These are phyloP conservation scores for Xylaria hypoxylon DNA, from an alignment of 2,329 filamentous ascomycete species.

Conservation along the genomic window DNA sequence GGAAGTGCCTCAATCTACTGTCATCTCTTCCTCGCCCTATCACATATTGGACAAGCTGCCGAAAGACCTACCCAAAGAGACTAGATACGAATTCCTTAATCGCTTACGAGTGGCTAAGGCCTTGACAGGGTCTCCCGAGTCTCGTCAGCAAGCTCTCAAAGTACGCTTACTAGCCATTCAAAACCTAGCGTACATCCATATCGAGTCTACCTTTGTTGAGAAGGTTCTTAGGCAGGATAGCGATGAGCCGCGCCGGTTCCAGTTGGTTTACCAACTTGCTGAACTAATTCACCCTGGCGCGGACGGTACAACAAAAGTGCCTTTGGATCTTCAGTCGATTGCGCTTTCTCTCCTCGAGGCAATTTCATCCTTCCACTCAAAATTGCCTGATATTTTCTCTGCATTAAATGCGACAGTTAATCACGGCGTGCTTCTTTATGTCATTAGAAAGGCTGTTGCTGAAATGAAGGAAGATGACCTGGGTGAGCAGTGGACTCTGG, in stretches of 20 bases:
- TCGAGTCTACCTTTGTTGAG: conserved; percentile 84
- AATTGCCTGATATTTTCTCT: conserved; percentile 83
- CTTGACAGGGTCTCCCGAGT: conserved; percentile 72
- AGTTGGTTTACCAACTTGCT: conserved; percentile 91
- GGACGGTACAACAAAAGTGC: conserved; percentile 74
- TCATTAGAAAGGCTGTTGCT: conserved; percentile 89
- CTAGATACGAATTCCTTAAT: conserved; percentile 86
- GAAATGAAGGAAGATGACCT: conserved; percentile 74
- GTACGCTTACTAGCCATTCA: conserved; percentile 87
- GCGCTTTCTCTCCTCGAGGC: conserved; percentile 86
- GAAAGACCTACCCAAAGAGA: conserved; percentile 74
- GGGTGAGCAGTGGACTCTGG: conserved; percentile 71
- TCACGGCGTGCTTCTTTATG: conserved; percentile 92
- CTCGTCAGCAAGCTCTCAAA: conserved; percentile 80
- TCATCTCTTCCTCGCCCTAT: conserved; percentile 65
- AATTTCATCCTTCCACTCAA: conserved; percentile 81
- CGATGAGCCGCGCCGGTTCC: conserved; percentile 88
- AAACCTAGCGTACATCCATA: conserved; percentile 90
- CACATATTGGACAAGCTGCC: conserved; percentile 68
- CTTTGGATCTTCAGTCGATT: conserved; percentile 82
- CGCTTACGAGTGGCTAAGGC: conserved; percentile 87
- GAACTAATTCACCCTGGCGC: conserved; percentile 89
- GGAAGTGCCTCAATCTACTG: conserved; percentile 70
- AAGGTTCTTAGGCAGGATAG: conserved; percentile 88
- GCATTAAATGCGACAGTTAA: conserved; percentile 97